Percentiles rank a stretch among this genome's conserved stretches.
Conservation (phyloP, 148 eudicot species). For the Vaccinium darrowii region DNA sequence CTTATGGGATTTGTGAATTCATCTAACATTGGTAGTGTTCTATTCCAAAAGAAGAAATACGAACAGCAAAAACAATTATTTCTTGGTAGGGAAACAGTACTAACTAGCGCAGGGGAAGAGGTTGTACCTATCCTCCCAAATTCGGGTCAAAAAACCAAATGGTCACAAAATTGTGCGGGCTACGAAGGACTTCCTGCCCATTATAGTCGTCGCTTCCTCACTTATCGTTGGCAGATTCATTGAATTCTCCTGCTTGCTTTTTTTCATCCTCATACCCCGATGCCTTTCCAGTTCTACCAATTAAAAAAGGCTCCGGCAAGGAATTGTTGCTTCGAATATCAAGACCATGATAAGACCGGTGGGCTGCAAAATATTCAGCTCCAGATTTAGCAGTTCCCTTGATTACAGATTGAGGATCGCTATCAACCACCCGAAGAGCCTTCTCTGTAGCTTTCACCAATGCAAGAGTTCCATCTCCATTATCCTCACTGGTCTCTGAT, state of each 20-base stretch:
- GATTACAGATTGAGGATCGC: constrained; percentile 28
- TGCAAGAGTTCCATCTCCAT: constrained; percentile 48
- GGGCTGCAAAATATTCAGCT: constrained; percentile 61
- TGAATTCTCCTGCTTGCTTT: constrained; percentile 5
- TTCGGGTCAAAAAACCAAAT: background rate
- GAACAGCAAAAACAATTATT: background rate
- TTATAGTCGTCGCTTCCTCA: background rate
- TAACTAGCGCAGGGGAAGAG: background rate
- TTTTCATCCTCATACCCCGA: constrained; percentile 75
- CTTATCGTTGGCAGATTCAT: background rate
- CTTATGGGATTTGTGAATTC: background rate
- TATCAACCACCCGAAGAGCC: constrained; percentile 52
- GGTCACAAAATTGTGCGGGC: constrained; percentile 10
- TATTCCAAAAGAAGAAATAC: background rate
- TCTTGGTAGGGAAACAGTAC: background rate
- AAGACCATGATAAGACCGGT: constrained; percentile 72
- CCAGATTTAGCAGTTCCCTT: constrained; percentile 66
- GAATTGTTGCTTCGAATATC: constrained; percentile 46
- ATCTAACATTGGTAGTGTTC: background rate
- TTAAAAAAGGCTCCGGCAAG: constrained; percentile 53
- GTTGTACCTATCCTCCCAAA: background rate
- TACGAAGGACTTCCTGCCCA: background rate
- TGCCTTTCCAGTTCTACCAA: constrained; percentile 86
- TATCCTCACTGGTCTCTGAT: constrained; percentile 39
- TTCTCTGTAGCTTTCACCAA: constrained; percentile 64